phyloP scores from a whole-genome alignment of 2,329 filamentous ascomycete species.

The Ophiostoma populinum region DNA sequence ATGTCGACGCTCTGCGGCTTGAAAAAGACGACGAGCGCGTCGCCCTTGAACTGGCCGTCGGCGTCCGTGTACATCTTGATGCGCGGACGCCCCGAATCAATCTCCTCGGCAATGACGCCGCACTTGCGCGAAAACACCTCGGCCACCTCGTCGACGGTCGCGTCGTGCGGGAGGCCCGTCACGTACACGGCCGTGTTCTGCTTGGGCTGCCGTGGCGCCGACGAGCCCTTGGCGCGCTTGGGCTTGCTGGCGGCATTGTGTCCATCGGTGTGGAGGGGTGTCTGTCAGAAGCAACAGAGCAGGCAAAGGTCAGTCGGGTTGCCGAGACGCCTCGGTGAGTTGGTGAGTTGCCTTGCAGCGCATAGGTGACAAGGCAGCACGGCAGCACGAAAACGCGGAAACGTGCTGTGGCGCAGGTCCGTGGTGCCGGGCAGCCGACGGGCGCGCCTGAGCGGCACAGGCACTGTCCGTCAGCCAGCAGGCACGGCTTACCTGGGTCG shows the following conservation, averaged over 20 bases:
- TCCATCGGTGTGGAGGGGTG: background rate
- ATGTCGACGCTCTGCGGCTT: slow-evolving; percentile 82
- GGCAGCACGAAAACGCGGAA: no score
- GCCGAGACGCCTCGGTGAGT: no score
- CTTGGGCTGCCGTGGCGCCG: slow-evolving; percentile 29
- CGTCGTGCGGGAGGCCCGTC: slow-evolving; percentile 68
- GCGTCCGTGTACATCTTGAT: slow-evolving; percentile 87
- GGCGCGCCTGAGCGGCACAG: no score
- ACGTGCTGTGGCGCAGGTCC: no score
- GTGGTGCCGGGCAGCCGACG: no score
- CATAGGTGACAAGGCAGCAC: no score
- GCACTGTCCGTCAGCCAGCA: no score
- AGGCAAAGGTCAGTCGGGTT: no score
- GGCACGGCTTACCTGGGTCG: slow-evolving; percentile 26
- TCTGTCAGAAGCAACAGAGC: no score
- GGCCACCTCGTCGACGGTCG: slow-evolving; percentile 62
- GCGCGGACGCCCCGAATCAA: slow-evolving; percentile 70
- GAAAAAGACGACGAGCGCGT: slow-evolving; percentile 87
- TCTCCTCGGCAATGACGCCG: slow-evolving; percentile 85
- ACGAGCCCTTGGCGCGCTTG: slow-evolving; percentile 12
- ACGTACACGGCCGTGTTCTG: slow-evolving; percentile 88
- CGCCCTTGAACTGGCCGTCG: slow-evolving; percentile 75
- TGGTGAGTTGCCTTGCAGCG: no score
- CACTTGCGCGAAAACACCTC: slow-evolving; percentile 69
- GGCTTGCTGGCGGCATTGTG: slow-evolving; percentile 4